Evolutionary conservation across 2,329 filamentous ascomycete species (phyloP).

Genomic region (Diaporthe sp.): DNA sequence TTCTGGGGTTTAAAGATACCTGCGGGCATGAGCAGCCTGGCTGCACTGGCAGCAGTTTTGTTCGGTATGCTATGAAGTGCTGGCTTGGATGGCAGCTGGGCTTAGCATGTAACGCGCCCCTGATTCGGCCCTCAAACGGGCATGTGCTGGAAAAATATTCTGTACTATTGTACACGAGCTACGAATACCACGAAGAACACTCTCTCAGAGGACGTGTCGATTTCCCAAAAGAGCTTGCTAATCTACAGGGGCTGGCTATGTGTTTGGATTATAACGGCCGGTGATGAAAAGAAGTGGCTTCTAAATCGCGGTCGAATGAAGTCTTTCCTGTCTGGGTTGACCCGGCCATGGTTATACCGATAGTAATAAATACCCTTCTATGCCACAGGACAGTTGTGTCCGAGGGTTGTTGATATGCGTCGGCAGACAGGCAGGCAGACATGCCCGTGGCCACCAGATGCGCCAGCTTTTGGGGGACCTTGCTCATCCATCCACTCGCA

Average conservation of each 20-base stretch:
- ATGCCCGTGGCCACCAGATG: neutral
- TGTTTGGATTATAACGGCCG: neutral
- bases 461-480: neutral
- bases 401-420: neutral
- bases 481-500: neutral
- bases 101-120: neutral
- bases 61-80: neutral
- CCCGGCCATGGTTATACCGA: neutral
- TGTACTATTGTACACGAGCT: conserved; percentile 25
- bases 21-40: conserved; percentile 1
- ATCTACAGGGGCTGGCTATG: neutral
- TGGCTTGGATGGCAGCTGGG: neutral
- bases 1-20: conserved; percentile 30
- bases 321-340: too few relatives aligned
- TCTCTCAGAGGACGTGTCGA: neutral
- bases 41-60: conserved; percentile 8
- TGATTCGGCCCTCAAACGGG: neutral
- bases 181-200: conserved; percentile 12
- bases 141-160: neutral
- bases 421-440: neutral
- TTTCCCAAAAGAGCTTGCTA: neutral
- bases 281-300: neutral
- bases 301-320: neutral
- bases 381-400: neutral
- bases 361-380: neutral